Conservation (phyloP, 2,329 filamentous ascomycete species). For the Fusarium neocosmosporiellum region DNA sequence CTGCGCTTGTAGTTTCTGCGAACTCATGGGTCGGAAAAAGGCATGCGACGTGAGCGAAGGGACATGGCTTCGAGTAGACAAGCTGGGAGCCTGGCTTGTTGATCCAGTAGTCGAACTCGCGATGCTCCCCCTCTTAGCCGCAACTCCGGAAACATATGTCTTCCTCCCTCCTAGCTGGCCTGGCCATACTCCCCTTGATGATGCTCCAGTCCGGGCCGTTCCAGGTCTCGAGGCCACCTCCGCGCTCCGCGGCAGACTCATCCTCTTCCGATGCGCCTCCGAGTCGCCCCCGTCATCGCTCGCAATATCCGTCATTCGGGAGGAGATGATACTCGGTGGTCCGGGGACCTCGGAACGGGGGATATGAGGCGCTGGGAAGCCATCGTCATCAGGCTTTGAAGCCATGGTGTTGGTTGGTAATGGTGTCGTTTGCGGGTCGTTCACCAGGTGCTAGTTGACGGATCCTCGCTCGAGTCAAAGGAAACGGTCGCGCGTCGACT, state of each 20-base stretch:
- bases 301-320: conserved; percentile 75
- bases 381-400: conserved; percentile 52
- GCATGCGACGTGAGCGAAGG: conserved; percentile 89
- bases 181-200: conserved; percentile 60
- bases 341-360: conserved; percentile 57
- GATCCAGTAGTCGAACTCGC: conserved; percentile 61
- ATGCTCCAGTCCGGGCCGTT: conserved; percentile 63
- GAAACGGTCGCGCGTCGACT: conserved; percentile 16
- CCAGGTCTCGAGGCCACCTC: conserved; percentile 63
- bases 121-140: conserved; percentile 57
- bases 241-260: conserved; percentile 51
- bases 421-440: conserved; percentile 30
- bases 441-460: conserved; percentile 22
- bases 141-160: conserved; percentile 54
- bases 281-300: conserved; percentile 65
- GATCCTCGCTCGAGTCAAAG: conserved; percentile 10
- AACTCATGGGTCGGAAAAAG: conserved; percentile 97
- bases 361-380: conserved; percentile 54
- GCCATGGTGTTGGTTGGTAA: conserved; percentile 49
- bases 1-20: conserved; percentile 92
- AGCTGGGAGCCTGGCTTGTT: conserved; percentile 64
- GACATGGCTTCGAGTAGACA: conserved; percentile 86
- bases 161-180: conserved; percentile 66
- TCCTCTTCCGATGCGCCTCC: conserved; percentile 45
- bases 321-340: conserved; percentile 75